These are phyloP conservation scores for Polygonum aviculare DNA, from an alignment of 148 eudicot genomes.

Conservation along the genomic window DNA sequence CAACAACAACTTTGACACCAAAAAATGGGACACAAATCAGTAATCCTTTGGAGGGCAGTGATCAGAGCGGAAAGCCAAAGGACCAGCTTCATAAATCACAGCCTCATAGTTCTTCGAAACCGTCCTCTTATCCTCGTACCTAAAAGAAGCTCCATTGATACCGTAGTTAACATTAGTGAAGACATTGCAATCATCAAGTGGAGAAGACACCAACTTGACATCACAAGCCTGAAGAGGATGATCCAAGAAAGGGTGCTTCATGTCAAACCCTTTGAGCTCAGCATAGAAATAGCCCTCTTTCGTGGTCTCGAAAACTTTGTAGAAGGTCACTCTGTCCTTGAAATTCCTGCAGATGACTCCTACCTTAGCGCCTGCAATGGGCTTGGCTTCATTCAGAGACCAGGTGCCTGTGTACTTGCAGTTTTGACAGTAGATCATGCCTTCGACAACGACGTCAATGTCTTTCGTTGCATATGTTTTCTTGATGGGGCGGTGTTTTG, in stretches of 20 bases:
- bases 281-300: constrained; percentile 57
- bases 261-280: constrained; percentile 38
- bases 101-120: constrained; percentile 39
- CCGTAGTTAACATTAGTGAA: constrained; percentile 68
- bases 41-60: constrained; percentile 41
- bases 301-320: constrained; percentile 38
- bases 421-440: constrained; percentile 82
- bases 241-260: constrained; percentile 46
- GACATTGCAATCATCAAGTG: constrained; percentile 42
- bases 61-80: constrained; percentile 65
- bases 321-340: constrained; percentile 52
- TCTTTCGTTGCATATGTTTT: constrained; percentile 14
- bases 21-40: constrained; percentile 12
- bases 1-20: background rate
- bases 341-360: constrained; percentile 71
- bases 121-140: constrained; percentile 43
- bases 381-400: constrained; percentile 45
- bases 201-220: constrained; percentile 68
- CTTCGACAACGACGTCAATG: constrained; percentile 53
- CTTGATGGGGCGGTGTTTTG: constrained; percentile 10
- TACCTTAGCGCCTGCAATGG: constrained; percentile 44
- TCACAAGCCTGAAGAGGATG: constrained; percentile 76
- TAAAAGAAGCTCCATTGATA: constrained; percentile 50
- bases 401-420: constrained; percentile 48
- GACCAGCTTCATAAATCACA: constrained; percentile 61